Percentiles rank a stretch among this genome's conserved stretches.
These are phyloP conservation scores for Phtheirospermum japonicum DNA, from an alignment of 257 asterid genomes.

Conservation along the genomic window DNA sequence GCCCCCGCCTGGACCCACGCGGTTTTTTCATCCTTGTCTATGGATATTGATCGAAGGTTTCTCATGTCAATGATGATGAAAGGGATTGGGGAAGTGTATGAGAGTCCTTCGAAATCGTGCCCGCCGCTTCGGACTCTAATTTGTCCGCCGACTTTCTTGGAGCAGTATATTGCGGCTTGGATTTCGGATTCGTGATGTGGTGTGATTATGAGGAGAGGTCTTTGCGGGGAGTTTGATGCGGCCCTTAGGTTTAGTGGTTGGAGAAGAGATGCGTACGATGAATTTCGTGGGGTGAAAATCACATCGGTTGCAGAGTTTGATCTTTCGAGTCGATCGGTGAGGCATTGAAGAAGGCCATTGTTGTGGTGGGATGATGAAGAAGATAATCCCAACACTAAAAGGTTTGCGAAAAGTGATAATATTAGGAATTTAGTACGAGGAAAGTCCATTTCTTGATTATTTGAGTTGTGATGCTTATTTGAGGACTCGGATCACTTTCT, in stretches of 20 bases:
- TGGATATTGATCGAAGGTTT: slow-evolving; percentile 16
- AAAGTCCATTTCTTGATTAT: slow-evolving; percentile 14
- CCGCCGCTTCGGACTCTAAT: slow-evolving; percentile 37
- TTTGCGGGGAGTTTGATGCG: background rate
- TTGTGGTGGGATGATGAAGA: background rate
- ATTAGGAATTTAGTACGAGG: background rate
- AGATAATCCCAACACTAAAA: slow-evolving; percentile 10
- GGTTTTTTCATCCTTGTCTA: slow-evolving; percentile 22
- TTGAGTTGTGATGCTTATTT: slow-evolving; percentile 5
- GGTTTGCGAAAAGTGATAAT: background rate
- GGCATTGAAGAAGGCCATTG: slow-evolving; percentile 23
- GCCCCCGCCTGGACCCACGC: slow-evolving; percentile 40
- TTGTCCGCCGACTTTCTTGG: slow-evolving; percentile 16
- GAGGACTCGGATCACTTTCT: background rate
- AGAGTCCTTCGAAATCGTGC: slow-evolving; percentile 42
- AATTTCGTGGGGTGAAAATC: slow-evolving; percentile 27
- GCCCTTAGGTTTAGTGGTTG: slow-evolving; percentile 20
- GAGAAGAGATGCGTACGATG: slow-evolving; percentile 25
- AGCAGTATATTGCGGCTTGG: slow-evolving; percentile 16
- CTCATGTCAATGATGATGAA: slow-evolving; percentile 36
- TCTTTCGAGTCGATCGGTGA: slow-evolving; percentile 12
- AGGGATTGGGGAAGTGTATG: slow-evolving; percentile 26
- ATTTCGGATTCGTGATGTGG: slow-evolving; percentile 27
- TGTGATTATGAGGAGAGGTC: slow-evolving; percentile 24
- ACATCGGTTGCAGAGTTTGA: slow-evolving; percentile 12